phyloP scores from a whole-genome alignment of 768 basidiomycete species.

The Mycena rosella region DNA sequence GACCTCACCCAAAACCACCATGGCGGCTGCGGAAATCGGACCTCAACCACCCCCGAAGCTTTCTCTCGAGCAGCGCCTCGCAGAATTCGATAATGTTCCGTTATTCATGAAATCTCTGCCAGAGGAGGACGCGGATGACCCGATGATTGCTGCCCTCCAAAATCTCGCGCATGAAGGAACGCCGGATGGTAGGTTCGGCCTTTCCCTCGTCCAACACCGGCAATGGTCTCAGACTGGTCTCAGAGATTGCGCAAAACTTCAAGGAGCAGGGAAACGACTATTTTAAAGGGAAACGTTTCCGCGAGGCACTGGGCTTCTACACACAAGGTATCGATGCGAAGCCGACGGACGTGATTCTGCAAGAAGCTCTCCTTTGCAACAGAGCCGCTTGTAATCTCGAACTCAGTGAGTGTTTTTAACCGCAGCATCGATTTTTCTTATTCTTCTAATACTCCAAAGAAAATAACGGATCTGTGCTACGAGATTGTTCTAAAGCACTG shows the following conservation, averaged over 20 bases:
- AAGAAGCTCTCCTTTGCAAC: slow-evolving; percentile 85
- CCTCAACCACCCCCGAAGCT: slow-evolving; percentile 52
- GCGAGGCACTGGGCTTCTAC: slow-evolving; percentile 93
- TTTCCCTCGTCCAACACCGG: neutral
- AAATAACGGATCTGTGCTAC: slow-evolving; percentile 89
- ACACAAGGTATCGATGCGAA: slow-evolving; percentile 90
- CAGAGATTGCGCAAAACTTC: slow-evolving; percentile 93
- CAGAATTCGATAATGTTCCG: slow-evolving; percentile 75
- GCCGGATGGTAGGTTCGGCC: slow-evolving; percentile 84
- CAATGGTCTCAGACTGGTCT: slow-evolving; percentile 7
- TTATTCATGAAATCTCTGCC: slow-evolving; percentile 95
- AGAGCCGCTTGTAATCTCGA: slow-evolving; percentile 95
- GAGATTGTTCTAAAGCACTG: slow-evolving; percentile 85
- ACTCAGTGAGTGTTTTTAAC: slow-evolving; percentile 65
- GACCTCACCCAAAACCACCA: neutral
- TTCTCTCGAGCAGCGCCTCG: slow-evolving; percentile 54
- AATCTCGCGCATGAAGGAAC: slow-evolving; percentile 90
- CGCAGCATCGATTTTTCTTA: neutral
- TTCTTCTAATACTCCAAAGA: slow-evolving; percentile 57
- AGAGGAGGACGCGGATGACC: slow-evolving; percentile 71
- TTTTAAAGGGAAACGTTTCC: slow-evolving; percentile 86
- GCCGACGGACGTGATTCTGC: slow-evolving; percentile 69
- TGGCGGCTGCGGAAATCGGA: slow-evolving; percentile 40
- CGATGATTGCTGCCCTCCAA: slow-evolving; percentile 84
- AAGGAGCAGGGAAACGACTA: slow-evolving; percentile 98